These are phyloP conservation scores for Eucalyptus caleyi DNA, from an alignment of 345 rosid species.

Conservation along the genomic window DNA sequence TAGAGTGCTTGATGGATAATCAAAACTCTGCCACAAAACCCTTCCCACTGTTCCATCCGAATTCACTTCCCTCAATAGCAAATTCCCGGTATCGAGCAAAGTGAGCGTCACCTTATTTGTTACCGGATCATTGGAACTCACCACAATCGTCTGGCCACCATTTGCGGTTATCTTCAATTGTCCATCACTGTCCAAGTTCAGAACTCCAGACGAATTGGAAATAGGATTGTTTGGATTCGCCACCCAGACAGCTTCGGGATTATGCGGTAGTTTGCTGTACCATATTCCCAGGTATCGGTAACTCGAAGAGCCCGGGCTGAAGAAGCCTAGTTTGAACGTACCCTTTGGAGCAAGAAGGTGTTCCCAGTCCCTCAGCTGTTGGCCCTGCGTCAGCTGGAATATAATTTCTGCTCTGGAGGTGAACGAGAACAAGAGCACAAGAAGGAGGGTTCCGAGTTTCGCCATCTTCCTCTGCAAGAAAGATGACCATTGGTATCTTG, in stretches of 20 bases:
- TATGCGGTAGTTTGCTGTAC: slow-evolving; percentile 9
- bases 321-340: slow-evolving; percentile 46
- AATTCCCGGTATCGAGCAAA: slow-evolving; percentile 38
- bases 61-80: slow-evolving; percentile 15
- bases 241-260: slow-evolving; percentile 38
- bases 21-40: slow-evolving; percentile 58
- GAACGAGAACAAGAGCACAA: neutral
- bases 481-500: neutral
- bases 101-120: slow-evolving; percentile 17
- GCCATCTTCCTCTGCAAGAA: neutral
- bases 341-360: slow-evolving; percentile 29
- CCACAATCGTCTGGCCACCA: slow-evolving; percentile 7
- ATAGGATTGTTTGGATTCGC: slow-evolving; percentile 34
- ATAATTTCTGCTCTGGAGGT: neutral
- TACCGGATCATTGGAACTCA: slow-evolving; percentile 12
- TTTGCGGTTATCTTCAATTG: slow-evolving; percentile 25
- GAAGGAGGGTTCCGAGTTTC: neutral
- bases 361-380: slow-evolving; percentile 50
- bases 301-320: slow-evolving; percentile 37
- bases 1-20: slow-evolving; percentile 34
- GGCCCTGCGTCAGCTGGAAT: slow-evolving; percentile 24
- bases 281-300: slow-evolving; percentile 42
- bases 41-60: slow-evolving; percentile 12
- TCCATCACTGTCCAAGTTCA: slow-evolving; percentile 26
- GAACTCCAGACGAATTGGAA: slow-evolving; percentile 38